Conservation (phyloP, 768 basidiomycete species). For the Gloeopeniophorella convolvens region DNA sequence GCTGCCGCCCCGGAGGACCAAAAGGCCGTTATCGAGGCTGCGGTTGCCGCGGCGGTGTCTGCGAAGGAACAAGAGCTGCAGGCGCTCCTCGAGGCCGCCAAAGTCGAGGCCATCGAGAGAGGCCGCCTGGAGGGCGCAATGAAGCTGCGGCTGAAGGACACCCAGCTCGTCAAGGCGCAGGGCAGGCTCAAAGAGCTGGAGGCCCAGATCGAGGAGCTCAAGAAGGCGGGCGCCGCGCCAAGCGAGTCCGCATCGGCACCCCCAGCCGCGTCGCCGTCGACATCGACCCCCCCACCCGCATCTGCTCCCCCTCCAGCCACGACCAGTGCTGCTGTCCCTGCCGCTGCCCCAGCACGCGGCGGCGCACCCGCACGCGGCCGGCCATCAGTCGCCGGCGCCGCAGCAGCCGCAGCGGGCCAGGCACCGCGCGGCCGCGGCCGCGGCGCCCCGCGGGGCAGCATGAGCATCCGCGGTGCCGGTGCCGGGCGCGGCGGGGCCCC, state of each 20-base stretch:
- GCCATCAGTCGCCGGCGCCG: neutral
- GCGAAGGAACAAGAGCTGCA: conserved; percentile 43
- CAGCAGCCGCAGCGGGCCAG: conserved; percentile 1
- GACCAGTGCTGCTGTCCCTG: conserved; percentile 24
- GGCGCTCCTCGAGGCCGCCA: conserved; percentile 46
- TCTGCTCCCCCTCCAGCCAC: conserved; percentile 23
- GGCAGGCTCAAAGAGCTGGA: conserved; percentile 64
- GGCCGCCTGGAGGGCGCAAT: conserved; percentile 58
- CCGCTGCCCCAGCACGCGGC: conserved; percentile 19
- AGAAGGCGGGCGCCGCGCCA: conserved; percentile 41
- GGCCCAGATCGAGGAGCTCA: conserved; percentile 51
- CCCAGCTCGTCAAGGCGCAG: conserved; percentile 56
- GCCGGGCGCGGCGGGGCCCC: conserved; percentile 1
- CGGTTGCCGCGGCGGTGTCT: conserved; percentile 42
- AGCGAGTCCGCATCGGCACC: neutral
- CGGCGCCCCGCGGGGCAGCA: conserved; percentile 3
- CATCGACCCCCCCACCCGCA: conserved; percentile 11
- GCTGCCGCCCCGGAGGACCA: conserved; percentile 26
- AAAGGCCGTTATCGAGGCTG: conserved; percentile 44
- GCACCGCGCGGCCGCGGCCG: conserved; percentile 18
- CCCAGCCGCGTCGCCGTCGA: neutral
- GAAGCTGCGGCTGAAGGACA: conserved; percentile 65
- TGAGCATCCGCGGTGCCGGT: conserved; percentile 18
- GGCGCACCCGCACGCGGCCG: neutral
- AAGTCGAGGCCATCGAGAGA: conserved; percentile 58